Evolutionary conservation across 306 rosid genomes (phyloP).

Genomic region (Acacia crassicarpa): DNA sequence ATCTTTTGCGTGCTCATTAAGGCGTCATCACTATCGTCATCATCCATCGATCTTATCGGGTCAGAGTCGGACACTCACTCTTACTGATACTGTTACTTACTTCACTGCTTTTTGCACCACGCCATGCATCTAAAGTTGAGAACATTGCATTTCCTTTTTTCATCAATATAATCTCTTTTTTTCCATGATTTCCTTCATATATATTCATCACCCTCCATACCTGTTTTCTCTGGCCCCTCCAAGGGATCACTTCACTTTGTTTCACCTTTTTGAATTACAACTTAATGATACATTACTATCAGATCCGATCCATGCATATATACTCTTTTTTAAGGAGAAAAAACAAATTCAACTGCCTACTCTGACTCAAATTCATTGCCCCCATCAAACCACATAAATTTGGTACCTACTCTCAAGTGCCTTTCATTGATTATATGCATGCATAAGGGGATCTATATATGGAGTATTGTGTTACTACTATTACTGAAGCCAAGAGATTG

Average conservation of each 20-base stretch:
- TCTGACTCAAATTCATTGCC: not conserved
- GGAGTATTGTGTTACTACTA: too few relatives aligned
- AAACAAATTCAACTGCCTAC: too few relatives aligned
- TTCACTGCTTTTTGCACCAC: not conserved
- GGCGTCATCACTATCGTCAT: not conserved
- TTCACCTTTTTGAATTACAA: not conserved
- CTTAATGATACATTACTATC: not conserved
- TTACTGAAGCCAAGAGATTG: too few relatives aligned
- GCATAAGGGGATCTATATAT: too few relatives aligned
- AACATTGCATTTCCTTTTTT: not conserved
- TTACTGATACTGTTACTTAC: not conserved
- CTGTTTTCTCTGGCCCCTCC: not conserved
- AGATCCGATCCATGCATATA: not conserved
- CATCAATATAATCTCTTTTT: not conserved
- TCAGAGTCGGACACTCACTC: not conserved
- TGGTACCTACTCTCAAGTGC: too few relatives aligned
- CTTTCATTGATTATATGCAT: too few relatives aligned
- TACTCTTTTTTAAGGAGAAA: not conserved
- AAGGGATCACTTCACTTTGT: not conserved
- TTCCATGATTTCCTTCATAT: not conserved
- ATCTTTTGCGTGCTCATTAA: not conserved
- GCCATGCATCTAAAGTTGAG: not conserved
- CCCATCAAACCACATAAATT: not conserved
- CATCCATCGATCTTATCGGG: not conserved
- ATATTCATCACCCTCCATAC: not conserved